Conservation (phyloP, 1,139 yeast species). For the Yamadazyma songkhlaensis region DNA sequence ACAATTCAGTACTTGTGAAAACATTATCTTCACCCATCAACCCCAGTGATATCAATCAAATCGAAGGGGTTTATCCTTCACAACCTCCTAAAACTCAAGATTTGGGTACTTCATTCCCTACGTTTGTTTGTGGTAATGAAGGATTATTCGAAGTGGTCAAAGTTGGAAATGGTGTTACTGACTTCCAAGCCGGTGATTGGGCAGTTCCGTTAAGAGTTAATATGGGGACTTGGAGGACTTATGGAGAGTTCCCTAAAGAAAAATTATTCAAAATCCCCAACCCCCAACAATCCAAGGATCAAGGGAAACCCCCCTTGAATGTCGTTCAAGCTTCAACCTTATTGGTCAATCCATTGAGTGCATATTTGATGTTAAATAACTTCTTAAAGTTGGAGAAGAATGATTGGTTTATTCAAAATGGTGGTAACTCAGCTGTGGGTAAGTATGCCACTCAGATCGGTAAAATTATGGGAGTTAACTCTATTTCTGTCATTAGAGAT, state of each 20-base stretch:
- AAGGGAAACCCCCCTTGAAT: slow-evolving; percentile 40
- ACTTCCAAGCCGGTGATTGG: slow-evolving; percentile 77
- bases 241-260: slow-evolving; percentile 52
- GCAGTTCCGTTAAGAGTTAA: slow-evolving; percentile 80
- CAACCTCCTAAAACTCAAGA: slow-evolving; percentile 31
- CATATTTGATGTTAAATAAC: slow-evolving; percentile 81
- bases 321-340: slow-evolving; percentile 82
- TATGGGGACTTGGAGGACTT: slow-evolving; percentile 95
- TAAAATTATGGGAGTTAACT: slow-evolving; percentile 70
- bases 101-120: slow-evolving; percentile 30
- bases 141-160: slow-evolving; percentile 84
- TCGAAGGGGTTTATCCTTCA: slow-evolving; percentile 42
- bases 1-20: slow-evolving; percentile 51
- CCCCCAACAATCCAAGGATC: slow-evolving; percentile 31
- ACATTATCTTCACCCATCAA: slow-evolving; percentile 81
- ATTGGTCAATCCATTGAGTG: slow-evolving; percentile 89
- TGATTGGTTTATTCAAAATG: slow-evolving; percentile 96
- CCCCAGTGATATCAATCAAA: slow-evolving; percentile 43
- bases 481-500: slow-evolving; percentile 85
- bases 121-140: slow-evolving; percentile 58
- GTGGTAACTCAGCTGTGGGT: slow-evolving; percentile 97
- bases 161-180: slow-evolving; percentile 54
- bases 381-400: slow-evolving; percentile 62
- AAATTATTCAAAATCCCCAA: slow-evolving; percentile 54
- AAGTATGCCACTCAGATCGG: slow-evolving; percentile 89